Evolutionary conservation across 2,329 filamentous ascomycete species (phyloP).

Genomic region (Emericellopsis cladophorae): DNA sequence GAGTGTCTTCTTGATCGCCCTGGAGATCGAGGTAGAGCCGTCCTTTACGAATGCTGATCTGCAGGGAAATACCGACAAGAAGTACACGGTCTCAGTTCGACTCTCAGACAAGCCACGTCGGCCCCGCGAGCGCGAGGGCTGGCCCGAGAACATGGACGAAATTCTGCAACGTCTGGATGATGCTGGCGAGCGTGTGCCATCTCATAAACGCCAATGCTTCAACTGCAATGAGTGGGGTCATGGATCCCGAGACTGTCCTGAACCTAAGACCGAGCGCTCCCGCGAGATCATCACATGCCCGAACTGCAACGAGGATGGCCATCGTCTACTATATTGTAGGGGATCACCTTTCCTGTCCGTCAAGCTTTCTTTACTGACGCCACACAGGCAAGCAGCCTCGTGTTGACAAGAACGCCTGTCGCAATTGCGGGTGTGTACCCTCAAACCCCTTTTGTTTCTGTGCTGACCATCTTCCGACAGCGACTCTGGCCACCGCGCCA

Average conservation of each 20-base stretch:
- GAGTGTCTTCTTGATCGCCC: conserved; percentile 47
- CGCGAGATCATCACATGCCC: conserved; percentile 41
- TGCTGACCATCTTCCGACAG: conserved; percentile 12
- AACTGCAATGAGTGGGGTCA: conserved; percentile 58
- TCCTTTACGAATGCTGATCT: conserved; percentile 61
- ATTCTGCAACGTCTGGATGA: conserved; percentile 52
- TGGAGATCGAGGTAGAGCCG: conserved; percentile 40
- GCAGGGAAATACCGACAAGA: conserved; percentile 53
- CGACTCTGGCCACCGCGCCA: conserved; percentile 34
- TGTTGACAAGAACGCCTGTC: conserved; percentile 52
- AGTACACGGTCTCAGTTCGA: conserved; percentile 51
- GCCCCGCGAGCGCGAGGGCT: conserved; percentile 44
- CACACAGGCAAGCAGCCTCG: conserved; percentile 42
- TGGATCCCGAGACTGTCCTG: conserved; percentile 41
- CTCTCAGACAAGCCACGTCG: conserved; percentile 44
- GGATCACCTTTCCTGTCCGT: conserved; percentile 4
- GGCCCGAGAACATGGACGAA: conserved; percentile 45
- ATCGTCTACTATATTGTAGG: conserved; percentile 58
- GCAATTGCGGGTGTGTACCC: conserved; percentile 45
- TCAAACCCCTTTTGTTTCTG: neutral
- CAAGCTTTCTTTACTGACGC: neutral
- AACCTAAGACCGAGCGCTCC: conserved; percentile 37
- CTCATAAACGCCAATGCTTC: conserved; percentile 44
- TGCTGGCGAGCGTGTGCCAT: conserved; percentile 50
- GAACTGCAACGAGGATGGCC: conserved; percentile 52